These are phyloP conservation scores for Populus tremula DNA, from an alignment of 345 rosid species.

Conservation along the genomic window DNA sequence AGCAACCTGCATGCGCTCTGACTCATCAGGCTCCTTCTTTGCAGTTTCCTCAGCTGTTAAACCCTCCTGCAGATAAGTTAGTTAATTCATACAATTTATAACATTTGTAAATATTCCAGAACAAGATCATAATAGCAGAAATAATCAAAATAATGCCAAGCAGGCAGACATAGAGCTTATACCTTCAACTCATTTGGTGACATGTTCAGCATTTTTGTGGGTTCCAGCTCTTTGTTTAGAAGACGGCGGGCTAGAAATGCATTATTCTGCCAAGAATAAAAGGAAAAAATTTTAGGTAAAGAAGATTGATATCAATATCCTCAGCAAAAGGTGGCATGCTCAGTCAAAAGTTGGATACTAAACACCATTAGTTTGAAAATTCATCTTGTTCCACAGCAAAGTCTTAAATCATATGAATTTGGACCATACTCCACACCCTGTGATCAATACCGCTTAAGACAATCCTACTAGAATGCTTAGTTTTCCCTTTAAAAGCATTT, in stretches of 20 bases:
- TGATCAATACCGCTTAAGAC: background rate
- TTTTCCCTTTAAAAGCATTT: background rate
- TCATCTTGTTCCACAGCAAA: background rate
- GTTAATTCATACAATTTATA: background rate
- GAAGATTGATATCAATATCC: background rate
- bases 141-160: background rate
- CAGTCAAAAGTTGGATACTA: background rate
- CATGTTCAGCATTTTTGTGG: slow-evolving; percentile 83
- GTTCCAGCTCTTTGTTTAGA: slow-evolving; percentile 74
- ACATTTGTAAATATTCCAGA: background rate
- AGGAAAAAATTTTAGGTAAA: background rate
- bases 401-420: background rate
- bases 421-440: background rate
- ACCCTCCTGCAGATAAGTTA: slow-evolving; percentile 61
- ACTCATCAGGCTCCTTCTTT: slow-evolving; percentile 81
- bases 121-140: background rate
- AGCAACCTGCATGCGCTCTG: slow-evolving; percentile 75
- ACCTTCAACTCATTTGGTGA: slow-evolving; percentile 91
- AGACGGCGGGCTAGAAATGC: slow-evolving; percentile 64
- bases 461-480: background rate
- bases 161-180: background rate
- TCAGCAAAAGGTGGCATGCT: background rate
- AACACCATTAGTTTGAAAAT: background rate
- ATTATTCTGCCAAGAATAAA: slow-evolving; percentile 41
- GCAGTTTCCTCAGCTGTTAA: slow-evolving; percentile 80